Evolutionary conservation across 805 yeast genomes (phyloP), one percentile per base, ranked within the genome.

Genomic region (Blastobotrys chiropterorum): DNA sequence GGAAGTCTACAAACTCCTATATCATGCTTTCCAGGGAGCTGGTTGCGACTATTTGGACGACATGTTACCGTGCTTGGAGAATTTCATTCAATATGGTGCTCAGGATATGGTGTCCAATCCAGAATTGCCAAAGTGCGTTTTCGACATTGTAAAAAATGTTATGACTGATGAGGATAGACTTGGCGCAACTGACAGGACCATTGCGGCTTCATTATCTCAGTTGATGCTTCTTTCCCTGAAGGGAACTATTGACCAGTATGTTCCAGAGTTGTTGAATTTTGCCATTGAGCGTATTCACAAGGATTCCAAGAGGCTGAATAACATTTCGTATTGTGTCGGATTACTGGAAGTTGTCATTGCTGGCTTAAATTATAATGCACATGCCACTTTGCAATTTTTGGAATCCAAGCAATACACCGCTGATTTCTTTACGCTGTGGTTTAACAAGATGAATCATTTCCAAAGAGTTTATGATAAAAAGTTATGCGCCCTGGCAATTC

Each of bases 401-500:
- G 72, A 74, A 53, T 72, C 75, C 47, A 62, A 66, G 14, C 68
- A 73, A 15, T 71, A 73, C 46, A 63, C 81, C 3, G 74, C 75
- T 38, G 59, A 69, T 13, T 79, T 87, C 59, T 79, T 90, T 60
- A 73, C 73, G 21, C 65, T 73, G 49, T 89, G 97, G 97, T 79
- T 85, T 61, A 72, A 75, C 17, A 59, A 74, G 7, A 69, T 81
- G 40, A 77, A 82, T 3, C 69, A 72, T 22, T 75, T 85, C 59
- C 75, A 76, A 19, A 73, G 95, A 54, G 95, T 88, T 1, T 86
- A 78, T 61, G 98, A 92, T 67, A 74, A 88, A 65, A 90, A 90
- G 67, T 68, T 92, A 43, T 80, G 87, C 0, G 71, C 80, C 2
- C 67, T 92, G 57, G 95, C 94, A 0, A 63, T 85, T 19, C 67